phyloP scores from a whole-genome alignment of 2,329 filamentous ascomycete species.

The Aquanectria penicillioides region DNA sequence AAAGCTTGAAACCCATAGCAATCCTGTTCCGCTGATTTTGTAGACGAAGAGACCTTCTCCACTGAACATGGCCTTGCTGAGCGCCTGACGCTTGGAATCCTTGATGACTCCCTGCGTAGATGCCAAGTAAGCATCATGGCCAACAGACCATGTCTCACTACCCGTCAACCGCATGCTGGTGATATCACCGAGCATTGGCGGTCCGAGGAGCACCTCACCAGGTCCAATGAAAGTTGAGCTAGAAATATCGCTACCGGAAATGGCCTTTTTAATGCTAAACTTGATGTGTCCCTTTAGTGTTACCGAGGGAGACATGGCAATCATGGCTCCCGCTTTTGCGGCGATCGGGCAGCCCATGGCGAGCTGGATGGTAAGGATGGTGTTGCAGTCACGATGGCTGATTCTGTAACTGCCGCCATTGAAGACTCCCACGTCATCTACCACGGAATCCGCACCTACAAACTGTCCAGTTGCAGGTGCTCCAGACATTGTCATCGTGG shows the following conservation, averaged over 20 bases:
- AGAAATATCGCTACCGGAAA: constrained; percentile 82
- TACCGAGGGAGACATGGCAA: constrained; percentile 91
- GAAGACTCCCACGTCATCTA: constrained; percentile 94
- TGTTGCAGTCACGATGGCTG: constrained; percentile 91
- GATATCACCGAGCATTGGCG: constrained; percentile 83
- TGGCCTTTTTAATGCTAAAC: constrained; percentile 91
- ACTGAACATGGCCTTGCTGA: constrained; percentile 92
- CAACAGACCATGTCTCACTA: constrained; percentile 82
- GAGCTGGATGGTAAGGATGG: constrained; percentile 86
- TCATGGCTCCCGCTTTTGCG: constrained; percentile 88
- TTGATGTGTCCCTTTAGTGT: constrained; percentile 85
- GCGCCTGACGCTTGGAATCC: constrained; percentile 85
- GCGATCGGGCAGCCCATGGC: constrained; percentile 87
- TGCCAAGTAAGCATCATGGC: constrained; percentile 87
- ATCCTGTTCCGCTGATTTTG: constrained; percentile 81
- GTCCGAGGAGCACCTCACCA: constrained; percentile 87
- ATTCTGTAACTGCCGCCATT: constrained; percentile 96
- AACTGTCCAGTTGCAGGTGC: constrained; percentile 66
- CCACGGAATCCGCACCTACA: constrained; percentile 66
- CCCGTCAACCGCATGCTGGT: constrained; percentile 80
- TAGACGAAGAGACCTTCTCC: constrained; percentile 94
- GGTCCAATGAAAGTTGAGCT: constrained; percentile 87
- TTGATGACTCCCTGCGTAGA: constrained; percentile 88
- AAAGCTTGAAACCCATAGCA: constrained; percentile 92
- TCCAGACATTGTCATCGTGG: constrained; percentile 48